Conservation (phyloP, 441 rosid species). For the Breynia disticha region DNA sequence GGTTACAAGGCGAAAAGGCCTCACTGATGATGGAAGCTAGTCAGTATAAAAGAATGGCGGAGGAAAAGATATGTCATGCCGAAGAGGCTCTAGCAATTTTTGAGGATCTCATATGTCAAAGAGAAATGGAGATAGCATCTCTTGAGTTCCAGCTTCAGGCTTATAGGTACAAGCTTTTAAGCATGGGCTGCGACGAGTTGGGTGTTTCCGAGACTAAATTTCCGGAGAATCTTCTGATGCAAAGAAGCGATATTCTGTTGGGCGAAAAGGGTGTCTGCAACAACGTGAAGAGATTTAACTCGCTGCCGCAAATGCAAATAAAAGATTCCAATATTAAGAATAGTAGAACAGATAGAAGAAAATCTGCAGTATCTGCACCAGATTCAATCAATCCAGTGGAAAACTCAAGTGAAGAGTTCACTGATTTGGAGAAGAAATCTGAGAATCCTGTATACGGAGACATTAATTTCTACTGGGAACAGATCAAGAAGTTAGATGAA, state of each 20-base stretch:
- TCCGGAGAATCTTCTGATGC: constrained; percentile 37
- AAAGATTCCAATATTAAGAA: constrained; percentile 18
- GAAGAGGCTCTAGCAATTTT: constrained; percentile 60
- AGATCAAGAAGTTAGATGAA: constrained; percentile 36
- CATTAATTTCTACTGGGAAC: constrained; percentile 30
- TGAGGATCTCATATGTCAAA: constrained; percentile 65
- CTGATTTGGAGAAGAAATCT: constrained; percentile 18
- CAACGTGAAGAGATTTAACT: constrained; percentile 25
- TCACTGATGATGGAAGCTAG: constrained; percentile 70
- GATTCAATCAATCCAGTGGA: constrained; percentile 18
- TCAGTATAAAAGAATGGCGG: constrained; percentile 83
- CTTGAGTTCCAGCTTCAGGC: constrained; percentile 80
- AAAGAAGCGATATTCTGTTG: constrained; percentile 30
- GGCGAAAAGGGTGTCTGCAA: constrained; percentile 1
- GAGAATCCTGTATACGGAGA: constrained; percentile 19
- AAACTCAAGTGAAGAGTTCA: constrained; percentile 6
- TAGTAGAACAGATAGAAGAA: constrained; percentile 14
- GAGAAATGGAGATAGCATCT: constrained; percentile 81
- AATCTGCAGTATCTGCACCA: constrained; percentile 6
- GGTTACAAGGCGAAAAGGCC: constrained; percentile 81
- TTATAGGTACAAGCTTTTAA: constrained; percentile 52
- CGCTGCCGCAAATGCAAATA: constrained; percentile 17
- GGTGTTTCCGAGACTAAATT: constrained; percentile 23
- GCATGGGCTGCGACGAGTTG: constrained; percentile 59
- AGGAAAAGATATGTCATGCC: constrained; percentile 73